phyloP scores from a whole-genome alignment of 2,329 filamentous ascomycete species.

The Zymoseptoria tritici region DNA sequence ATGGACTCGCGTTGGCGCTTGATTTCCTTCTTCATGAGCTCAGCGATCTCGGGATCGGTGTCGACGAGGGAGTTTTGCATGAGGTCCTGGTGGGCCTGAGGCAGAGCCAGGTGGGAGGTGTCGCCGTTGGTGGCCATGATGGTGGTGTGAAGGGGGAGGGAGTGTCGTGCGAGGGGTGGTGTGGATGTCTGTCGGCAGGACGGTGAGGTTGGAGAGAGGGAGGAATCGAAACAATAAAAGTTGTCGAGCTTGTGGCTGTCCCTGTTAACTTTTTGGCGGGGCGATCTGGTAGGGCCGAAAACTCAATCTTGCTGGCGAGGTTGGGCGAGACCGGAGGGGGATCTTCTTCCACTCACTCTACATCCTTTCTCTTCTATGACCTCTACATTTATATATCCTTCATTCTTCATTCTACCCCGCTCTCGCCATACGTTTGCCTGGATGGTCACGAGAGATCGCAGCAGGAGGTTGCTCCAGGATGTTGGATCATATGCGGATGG shows the following conservation, averaged over 20 bases:
- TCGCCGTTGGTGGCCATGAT: slow-evolving; percentile 22
- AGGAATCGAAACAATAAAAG: not conserved
- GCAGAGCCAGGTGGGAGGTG: slow-evolving; percentile 48
- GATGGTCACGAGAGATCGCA: not conserved
- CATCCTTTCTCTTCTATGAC: not conserved
- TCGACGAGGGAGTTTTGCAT: slow-evolving; percentile 92
- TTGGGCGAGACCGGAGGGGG: no score
- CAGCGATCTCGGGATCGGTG: slow-evolving; percentile 85
- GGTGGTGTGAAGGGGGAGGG: not conserved
- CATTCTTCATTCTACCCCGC: not conserved
- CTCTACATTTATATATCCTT: not conserved
- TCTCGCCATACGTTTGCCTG: no score
- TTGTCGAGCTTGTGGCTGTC: not conserved
- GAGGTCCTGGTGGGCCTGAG: slow-evolving; percentile 64
- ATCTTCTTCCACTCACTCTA: not conserved
- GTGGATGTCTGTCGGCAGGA: not conserved
- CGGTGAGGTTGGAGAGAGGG: not conserved
- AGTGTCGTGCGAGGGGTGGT: not conserved
- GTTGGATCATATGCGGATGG: no score
- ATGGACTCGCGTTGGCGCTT: slow-evolving; percentile 97
- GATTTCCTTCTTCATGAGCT: slow-evolving; percentile 95
- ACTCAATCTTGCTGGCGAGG: not conserved
- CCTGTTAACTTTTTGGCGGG: not conserved
- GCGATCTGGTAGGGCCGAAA: not conserved
- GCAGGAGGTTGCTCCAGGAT: not conserved